Base-by-base conservation (phyloP, 148 eudicot genomes). In the Suaeda aralocaspica region DNA sequence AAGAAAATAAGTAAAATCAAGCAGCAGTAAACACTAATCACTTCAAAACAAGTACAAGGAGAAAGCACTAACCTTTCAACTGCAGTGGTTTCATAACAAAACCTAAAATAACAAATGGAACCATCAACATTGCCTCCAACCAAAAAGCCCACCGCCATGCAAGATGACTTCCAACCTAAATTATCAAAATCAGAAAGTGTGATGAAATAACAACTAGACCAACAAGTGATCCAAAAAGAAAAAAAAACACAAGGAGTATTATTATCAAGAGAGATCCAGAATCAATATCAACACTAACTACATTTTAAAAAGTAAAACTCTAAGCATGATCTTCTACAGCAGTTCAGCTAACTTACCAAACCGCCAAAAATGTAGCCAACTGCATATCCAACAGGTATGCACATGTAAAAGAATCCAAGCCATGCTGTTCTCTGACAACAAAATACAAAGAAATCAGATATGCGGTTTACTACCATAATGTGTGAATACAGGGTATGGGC, bases 311-410 rank as follows among this genome's bases (percentile, higher is more conserved):
- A 29, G n/a, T 24, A 9, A 18, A 28, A 39, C 59, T 5, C 16
- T 4, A 29, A 29, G 26, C 22, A 25, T 19, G 22, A 31, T 31
- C 58, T 21, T 41, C 30, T 31, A 24, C 13, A 55, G 50, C 13
- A 55, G 50, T 50, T 36, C n/a, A 48, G 49, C 59, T 31, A 39
- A 72, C 87, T 69, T 69, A 91, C 99, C 88, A 84, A 50, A 66
- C 99, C 97, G 74, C 99, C 99, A 80, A 86, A 94, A 72, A 94
- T 89, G 74, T 94, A 94, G 64, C 99, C 99, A 78, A 89, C 59
- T 34, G 99, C 99, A 70, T 91, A 76, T 77, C 99, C 99, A 72
- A 91, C 84, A 24, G 99, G 99, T 83, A 94, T 94, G 69, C 97
- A 94, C 99, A 89, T 94, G 85, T 91, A 94, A 73, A 94, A 91